These are phyloP conservation scores for Colletotrichum siamense DNA, from an alignment of 2,329 filamentous ascomycete genomes.

Conservation along the genomic window DNA sequence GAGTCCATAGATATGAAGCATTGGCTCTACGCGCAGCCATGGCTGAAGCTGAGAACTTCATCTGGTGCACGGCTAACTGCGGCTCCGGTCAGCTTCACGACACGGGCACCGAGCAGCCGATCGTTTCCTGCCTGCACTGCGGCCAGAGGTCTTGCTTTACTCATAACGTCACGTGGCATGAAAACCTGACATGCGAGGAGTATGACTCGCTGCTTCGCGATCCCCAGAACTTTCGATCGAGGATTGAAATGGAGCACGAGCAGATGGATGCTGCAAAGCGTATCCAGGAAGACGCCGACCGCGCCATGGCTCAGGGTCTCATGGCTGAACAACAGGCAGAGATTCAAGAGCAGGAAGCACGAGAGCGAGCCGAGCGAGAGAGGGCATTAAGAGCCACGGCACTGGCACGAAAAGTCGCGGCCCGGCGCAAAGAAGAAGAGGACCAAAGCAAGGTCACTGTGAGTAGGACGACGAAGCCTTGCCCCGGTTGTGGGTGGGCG, in stretches of 20 bases:
- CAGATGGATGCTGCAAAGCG: constrained; percentile 48
- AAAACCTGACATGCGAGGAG: constrained; percentile 44
- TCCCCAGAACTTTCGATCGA: constrained; percentile 42
- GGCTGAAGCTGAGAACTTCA: constrained; percentile 48
- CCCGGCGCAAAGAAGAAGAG: constrained; percentile 38
- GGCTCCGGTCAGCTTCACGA: constrained; percentile 57
- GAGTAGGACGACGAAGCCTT: constrained; percentile 38
- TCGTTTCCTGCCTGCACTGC: constrained; percentile 46
- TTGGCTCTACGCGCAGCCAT: constrained; percentile 49
- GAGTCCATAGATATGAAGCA: constrained; percentile 42
- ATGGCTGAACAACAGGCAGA: constrained; percentile 35
- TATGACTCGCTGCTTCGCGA: constrained; percentile 44
- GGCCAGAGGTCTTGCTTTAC: constrained; percentile 45
- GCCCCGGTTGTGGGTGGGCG: constrained; percentile 39
- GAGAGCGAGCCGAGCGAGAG: constrained; percentile 28
- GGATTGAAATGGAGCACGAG: constrained; percentile 45
- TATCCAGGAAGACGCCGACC: constrained; percentile 52
- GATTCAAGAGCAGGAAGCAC: constrained; percentile 25
- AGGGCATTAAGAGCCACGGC: constrained; percentile 30
- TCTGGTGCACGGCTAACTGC: constrained; percentile 60
- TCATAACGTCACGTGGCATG: constrained; percentile 48
- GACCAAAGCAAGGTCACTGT: constrained; percentile 33
- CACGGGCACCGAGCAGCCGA: constrained; percentile 41
- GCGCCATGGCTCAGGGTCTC: constrained; percentile 36
- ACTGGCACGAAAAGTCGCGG: constrained; percentile 15